phyloP scores from a whole-genome alignment of 2,329 filamentous ascomycete genomes.

The Calonectria multiphialidica region DNA sequence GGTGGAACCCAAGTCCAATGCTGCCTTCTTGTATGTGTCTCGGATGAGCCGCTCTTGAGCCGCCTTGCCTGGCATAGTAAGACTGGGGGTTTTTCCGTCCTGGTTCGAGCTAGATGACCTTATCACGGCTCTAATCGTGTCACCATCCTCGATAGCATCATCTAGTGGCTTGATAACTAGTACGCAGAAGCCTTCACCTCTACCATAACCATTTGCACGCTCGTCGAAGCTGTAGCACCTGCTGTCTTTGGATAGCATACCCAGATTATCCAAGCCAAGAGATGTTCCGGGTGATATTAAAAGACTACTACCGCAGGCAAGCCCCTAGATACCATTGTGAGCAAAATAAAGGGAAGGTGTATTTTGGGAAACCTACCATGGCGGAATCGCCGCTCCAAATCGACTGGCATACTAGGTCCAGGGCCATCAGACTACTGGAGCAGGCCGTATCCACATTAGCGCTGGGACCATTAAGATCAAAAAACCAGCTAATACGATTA shows the following conservation, averaged over 20 bases:
- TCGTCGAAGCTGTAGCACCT: slow-evolving; percentile 48
- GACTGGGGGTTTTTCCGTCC: slow-evolving; percentile 56
- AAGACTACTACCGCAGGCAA: slow-evolving; percentile 33
- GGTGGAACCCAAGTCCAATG: slow-evolving; percentile 37
- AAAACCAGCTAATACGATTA: slow-evolving; percentile 57
- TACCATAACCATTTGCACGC: slow-evolving; percentile 46
- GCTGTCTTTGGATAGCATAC: slow-evolving; percentile 53
- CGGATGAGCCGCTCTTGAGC: slow-evolving; percentile 41
- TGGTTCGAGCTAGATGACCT: slow-evolving; percentile 42
- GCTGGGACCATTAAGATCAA: slow-evolving; percentile 31
- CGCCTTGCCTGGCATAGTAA: slow-evolving; percentile 46
- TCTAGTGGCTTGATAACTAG: slow-evolving; percentile 64
- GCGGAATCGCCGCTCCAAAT: slow-evolving; percentile 53
- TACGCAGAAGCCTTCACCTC: slow-evolving; percentile 43
- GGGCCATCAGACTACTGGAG: slow-evolving; percentile 28
- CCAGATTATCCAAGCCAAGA: slow-evolving; percentile 52
- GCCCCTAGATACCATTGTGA: slow-evolving; percentile 43
- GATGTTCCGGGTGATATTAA: slow-evolving; percentile 30
- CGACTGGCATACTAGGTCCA: slow-evolving; percentile 43
- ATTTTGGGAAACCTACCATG: not conserved
- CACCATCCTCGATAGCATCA: slow-evolving; percentile 57
- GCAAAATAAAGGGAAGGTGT: not conserved
- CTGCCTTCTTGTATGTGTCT: slow-evolving; percentile 45
- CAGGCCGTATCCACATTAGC: slow-evolving; percentile 34
- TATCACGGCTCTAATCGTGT: slow-evolving; percentile 54